Evolutionary conservation across 108 stramenopile species (phyloP).

Genomic region (Nitzschia palea): DNA sequence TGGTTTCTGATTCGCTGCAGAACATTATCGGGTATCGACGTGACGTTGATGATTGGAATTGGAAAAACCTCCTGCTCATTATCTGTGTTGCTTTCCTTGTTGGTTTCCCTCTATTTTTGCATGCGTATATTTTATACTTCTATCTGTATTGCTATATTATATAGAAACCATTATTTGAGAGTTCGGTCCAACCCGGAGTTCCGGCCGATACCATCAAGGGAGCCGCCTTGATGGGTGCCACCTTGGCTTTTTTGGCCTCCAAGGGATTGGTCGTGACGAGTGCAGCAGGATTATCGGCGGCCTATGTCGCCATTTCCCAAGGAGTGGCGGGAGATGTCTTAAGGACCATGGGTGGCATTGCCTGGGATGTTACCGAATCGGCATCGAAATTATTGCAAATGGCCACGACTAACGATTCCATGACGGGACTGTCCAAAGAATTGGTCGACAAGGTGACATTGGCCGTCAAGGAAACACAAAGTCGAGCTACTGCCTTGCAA

Average conservation of each 20-base stretch:
- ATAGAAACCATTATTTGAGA: no score
- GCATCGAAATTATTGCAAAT: conserved; percentile 14
- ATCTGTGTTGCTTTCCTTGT: not conserved
- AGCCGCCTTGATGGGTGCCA: conserved; percentile 51
- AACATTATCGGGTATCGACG: no score
- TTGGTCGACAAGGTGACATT: conserved; percentile 5
- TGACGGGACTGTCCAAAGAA: conserved; percentile 7
- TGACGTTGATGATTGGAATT: no score
- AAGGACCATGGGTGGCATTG: conserved; percentile 48
- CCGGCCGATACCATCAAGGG: conserved; percentile 58
- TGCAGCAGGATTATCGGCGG: conserved; percentile 46
- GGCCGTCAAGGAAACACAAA: not conserved
- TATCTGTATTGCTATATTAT: not conserved
- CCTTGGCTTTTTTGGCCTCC: conserved; percentile 42
- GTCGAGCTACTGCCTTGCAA: not conserved
- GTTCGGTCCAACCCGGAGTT: conserved; percentile 58
- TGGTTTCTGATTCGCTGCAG: no score
- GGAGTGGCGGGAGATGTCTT: conserved; percentile 53
- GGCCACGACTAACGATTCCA: not conserved
- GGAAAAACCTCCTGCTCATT: no score
- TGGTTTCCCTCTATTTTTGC: not conserved
- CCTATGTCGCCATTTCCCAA: conserved; percentile 53
- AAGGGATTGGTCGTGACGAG: conserved; percentile 40
- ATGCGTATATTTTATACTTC: not conserved
- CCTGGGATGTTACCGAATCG: conserved; percentile 44